Evolutionary conservation across 352 stramenopile genomes (phyloP), one percentile per base, ranked within the genome.

Genomic region (Pythium phragmitis): DNA sequence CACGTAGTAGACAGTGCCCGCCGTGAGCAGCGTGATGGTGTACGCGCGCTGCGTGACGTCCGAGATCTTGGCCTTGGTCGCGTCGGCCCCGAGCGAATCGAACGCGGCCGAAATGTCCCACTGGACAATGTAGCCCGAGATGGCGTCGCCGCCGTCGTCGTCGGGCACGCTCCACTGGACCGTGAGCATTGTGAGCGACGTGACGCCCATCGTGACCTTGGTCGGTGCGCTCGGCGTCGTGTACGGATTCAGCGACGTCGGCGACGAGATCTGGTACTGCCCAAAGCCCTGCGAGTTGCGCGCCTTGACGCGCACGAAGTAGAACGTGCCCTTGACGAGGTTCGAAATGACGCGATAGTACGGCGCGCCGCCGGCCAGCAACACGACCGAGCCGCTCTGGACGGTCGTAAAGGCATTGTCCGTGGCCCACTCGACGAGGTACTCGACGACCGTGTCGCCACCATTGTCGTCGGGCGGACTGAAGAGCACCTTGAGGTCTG

Each of bases 381-480:
- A 51, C 26, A 77, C 59, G n/a, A 89, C 73, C 4, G 75, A 30
- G 0, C 69, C 64, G 23, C 65, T 83, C 7, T 73, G 67, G 21
- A 75, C 59, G 5, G 67, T 76, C 11, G 76, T 74, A 63, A 98
- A 99, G 21, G 65, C 77, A 14, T 73, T 59, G 60, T 84, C 67
- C 0, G 77, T 88, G 12, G 92, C 81, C 83, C 97, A 99, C 70
- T 98, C 85, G 8, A 99, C 76, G 57, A 95, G 65, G 63, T 98
- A 99, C 42, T 93, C 82, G 36, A 84, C 81, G 28, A 99, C 79
- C 0, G 85, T 83, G 57, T 94, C 89, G 5, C 89, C 91, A 16
- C 94, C 88, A 45, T 97, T 74, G 63, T 89, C 81, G 55, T 84
- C 67, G 0, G 94, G 93, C 21, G 85, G 79, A 56, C 78, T 94